These are phyloP conservation scores for Triticum urartu DNA, from an alignment of 176 grass and related monocot genomes.

Conservation along the genomic window DNA sequence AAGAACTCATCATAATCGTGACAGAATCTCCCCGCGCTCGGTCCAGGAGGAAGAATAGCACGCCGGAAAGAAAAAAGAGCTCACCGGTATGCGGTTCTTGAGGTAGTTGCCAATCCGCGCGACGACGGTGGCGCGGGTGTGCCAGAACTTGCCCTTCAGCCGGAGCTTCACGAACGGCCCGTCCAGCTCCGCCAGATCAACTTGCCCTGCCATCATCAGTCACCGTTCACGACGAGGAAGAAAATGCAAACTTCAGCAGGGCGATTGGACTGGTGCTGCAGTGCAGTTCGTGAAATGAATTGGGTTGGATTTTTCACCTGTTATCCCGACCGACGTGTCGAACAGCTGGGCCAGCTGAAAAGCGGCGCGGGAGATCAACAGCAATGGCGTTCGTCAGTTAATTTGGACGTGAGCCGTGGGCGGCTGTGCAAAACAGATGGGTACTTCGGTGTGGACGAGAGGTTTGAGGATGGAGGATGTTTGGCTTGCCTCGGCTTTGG, in stretches of 20 bases:
- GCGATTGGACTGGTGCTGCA: neutral
- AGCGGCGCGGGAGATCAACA: neutral
- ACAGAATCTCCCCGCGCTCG: neutral
- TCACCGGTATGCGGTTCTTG: constrained; percentile 91
- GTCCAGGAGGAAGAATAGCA: neutral
- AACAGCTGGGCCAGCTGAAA: constrained; percentile 90
- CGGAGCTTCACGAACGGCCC: constrained; percentile 90
- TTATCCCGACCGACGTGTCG: constrained; percentile 81
- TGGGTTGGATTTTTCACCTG: constrained; percentile 42
- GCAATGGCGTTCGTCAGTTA: constrained; percentile 10
- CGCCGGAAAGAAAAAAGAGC: neutral
- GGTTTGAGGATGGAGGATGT: neutral
- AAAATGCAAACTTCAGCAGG: neutral
- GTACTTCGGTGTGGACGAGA: too few species aligned
- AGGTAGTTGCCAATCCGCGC: constrained; percentile 83
- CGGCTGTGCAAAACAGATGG: too few species aligned
- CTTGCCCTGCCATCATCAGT: constrained; percentile 36
- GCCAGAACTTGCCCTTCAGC: constrained; percentile 84
- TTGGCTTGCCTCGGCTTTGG: constrained; percentile 58
- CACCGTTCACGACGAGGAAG: neutral
- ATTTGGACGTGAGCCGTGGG: too few species aligned
- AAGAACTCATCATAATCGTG: neutral
- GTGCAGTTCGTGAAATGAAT: neutral
- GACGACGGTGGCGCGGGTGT: constrained; percentile 66
- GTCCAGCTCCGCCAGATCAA: constrained; percentile 86